Base-by-base conservation (phyloP, 1,284 basidiomycete species). In the Ceratobasidium sp. region DNA sequence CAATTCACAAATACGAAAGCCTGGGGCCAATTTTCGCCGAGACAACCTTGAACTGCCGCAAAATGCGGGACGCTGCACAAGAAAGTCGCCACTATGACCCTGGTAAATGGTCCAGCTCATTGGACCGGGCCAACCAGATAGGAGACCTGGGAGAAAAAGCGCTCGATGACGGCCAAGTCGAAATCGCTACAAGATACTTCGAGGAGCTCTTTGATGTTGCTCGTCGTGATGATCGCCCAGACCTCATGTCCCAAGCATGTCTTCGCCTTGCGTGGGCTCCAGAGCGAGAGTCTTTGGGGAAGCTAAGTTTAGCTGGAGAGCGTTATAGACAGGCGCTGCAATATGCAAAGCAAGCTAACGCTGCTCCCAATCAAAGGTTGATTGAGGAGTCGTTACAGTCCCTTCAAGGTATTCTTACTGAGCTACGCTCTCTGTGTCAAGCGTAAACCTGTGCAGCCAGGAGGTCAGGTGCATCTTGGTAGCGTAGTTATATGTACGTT, bases 201-300 rank as follows among this genome's bases (percentile, higher is more conserved):
- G 47, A 50, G 12, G 47, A 50, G 15, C 47, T 50, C 12, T 25
- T 50, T 1, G 47, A 50, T 25, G 27, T 50, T n/a, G 47, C 47
- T n/a, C 47, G 47, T n/a, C 15, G 47, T 13, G 47, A 50, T 22
- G 20, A 50, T 15, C 20, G 27, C 3, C 22, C 12, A 50, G 47
- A 50, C n/a, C 13, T 50, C 47, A 50, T 50, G 47, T 17, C 47
- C 17, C 47, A 50, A 12, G 47, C 47, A 20, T 50, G 47, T 20
- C 20, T 50, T 50, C 47, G 47, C 20, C 47, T 50, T 50, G 47
- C 47, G n/a, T 50, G 47, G 47, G 47, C 47, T 13, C 27, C 20
- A 17, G 47, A 50, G 47, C 47, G 15, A 17, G 47, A 50, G 27
- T 50, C 47, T 3, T 12, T 12, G 47, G 12, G 20, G 15, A 50